These are phyloP conservation scores for Globisporangium canariense DNA, from an alignment of 352 stramenopile species.

Conservation along the genomic window DNA sequence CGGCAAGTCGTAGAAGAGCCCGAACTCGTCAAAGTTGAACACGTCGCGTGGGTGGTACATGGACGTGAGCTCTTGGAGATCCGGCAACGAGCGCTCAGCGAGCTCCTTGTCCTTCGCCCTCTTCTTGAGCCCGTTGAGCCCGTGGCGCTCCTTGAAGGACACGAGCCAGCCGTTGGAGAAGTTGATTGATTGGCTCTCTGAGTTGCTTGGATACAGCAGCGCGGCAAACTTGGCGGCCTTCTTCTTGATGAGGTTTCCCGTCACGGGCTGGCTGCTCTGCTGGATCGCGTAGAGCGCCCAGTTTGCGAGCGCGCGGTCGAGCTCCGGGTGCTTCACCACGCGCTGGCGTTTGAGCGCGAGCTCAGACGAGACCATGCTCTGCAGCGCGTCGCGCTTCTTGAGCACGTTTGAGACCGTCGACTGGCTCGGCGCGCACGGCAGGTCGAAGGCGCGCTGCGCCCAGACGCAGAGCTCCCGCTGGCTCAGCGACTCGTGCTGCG, in stretches of 20 bases:
- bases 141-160: constrained; percentile 49
- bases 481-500: constrained; percentile 10
- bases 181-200: constrained; percentile 10
- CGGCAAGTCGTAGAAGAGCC: constrained; percentile 20
- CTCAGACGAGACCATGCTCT: constrained; percentile 29
- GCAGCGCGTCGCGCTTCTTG: constrained; percentile 35
- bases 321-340: constrained; percentile 44
- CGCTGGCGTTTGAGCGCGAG: constrained; percentile 35
- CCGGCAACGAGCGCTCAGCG: constrained; percentile 7
- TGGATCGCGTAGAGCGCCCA: constrained; percentile 43
- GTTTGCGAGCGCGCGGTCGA: constrained; percentile 40
- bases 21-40: constrained; percentile 24
- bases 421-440: constrained; percentile 41
- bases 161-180: constrained; percentile 63
- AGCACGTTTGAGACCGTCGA: constrained; percentile 65
- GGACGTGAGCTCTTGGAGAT: constrained; percentile 8
- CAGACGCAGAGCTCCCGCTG: constrained; percentile 21
- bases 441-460: constrained; percentile 48
- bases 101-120: background rate
- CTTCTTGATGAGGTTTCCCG: constrained; percentile 30
- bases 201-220: constrained; percentile 20
- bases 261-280: constrained; percentile 17
- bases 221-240: constrained; percentile 34
- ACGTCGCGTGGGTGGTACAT: constrained; percentile 19
- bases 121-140: constrained; percentile 4